Evolutionary conservation across 192 early-diverging fungal genomes (phyloP), one percentile per base, ranked within the genome.

Genomic region (Geranomyces michiganensis): DNA sequence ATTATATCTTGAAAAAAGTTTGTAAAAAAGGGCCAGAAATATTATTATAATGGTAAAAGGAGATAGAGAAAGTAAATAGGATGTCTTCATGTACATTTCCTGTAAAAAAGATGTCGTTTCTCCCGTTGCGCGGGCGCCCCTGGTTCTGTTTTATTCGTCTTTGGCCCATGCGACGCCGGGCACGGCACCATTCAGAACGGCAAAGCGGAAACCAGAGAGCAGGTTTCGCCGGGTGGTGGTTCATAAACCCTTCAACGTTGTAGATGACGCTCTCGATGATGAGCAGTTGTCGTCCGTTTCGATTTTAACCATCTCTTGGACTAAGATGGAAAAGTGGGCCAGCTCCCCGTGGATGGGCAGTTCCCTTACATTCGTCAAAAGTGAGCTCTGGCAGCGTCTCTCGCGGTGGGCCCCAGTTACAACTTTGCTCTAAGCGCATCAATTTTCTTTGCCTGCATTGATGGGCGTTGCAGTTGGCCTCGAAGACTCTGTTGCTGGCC

Each of bases 151-250:
- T 69, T 71, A 80, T 45, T 80, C 79, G 46, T 80, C 79, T 56
- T 68, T 78, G 8, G 71, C 45, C 15, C 24, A 56, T 4, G 30
- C 14, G 14, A 24, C 27, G 0, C 51, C 70, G n/a, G 82, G 78
- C 8, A 74, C 62, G 22, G 32, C 70, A 1, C 78, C 82, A 9
- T 71, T 30, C 19, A 84, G 41, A 19, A 27, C 56, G 14, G 72
- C 82, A 26, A 41, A 73, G 9, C 82, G 51, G 81, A 84, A 76
- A 6, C 43, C 29, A 10, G 64, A 84, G 84, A 93, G 78, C 62
- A 97, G 78, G 79, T 94, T 92, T 49, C 92, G 81, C 96, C 13
- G 95, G 95, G 74, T 97, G 95, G 48, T 94, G 87, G 61, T 91
- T 82, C 60, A 92, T 86, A 81, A 97, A 97, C 27, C 87, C 68